Percentiles rank a stretch among this genome's conserved stretches.
Evolutionary conservation across 345 rosid species (phyloP).

Genomic region (Acer saccharum): DNA sequence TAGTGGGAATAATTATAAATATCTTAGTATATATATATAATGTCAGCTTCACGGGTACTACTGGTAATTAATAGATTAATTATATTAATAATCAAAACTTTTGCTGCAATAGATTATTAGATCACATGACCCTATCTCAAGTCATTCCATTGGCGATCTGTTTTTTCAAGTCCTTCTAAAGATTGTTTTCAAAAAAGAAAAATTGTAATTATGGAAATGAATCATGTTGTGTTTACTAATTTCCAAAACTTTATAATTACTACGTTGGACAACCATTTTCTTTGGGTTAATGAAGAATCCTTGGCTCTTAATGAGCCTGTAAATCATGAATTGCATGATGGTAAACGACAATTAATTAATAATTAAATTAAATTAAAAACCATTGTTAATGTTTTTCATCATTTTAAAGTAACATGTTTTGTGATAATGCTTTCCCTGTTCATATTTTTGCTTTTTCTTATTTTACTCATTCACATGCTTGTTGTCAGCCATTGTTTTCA

Average conservation of each 20-base stretch:
- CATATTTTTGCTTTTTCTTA: not conserved
- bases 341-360: not conserved
- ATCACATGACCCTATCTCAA: not conserved
- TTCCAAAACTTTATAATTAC: slow-evolving; percentile 6
- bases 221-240: not conserved
- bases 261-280: slow-evolving; percentile 7
- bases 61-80: too few relatives aligned
- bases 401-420: not conserved
- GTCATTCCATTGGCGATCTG: not conserved
- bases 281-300: slow-evolving; percentile 8
- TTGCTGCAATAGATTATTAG: not conserved
- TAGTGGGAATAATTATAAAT: not conserved
- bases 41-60: not conserved
- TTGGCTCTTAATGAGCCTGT: not conserved
- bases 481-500: not conserved
- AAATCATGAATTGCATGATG: not conserved
- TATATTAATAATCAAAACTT: not conserved
- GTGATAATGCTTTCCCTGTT: not conserved
- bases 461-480: too few relatives aligned
- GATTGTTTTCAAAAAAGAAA: not conserved
- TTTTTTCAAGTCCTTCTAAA: not conserved
- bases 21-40: not conserved
- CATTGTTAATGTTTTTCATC: not conserved
- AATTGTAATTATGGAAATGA: not conserved
- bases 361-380: not conserved